A percentile compares a stretch with the other conserved stretches of the same genome.
Evolutionary conservation across 2,329 filamentous ascomycete species (phyloP).

Genomic region (Xylariaceae sp.): DNA sequence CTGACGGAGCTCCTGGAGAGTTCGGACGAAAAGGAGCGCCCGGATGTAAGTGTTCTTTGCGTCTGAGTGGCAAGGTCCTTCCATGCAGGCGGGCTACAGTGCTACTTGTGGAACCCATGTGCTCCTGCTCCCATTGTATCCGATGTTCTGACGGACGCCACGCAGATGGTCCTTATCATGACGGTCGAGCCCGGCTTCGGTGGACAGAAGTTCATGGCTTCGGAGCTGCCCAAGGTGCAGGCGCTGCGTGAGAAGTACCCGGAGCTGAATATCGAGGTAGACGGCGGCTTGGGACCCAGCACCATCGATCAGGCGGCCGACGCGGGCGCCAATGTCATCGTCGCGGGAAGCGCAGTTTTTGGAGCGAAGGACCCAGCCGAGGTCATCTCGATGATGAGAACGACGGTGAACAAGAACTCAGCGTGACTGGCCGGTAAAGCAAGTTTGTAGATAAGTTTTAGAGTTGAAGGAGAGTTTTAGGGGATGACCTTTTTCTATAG

Average conservation of each 20-base stretch:
- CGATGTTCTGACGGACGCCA: background rate
- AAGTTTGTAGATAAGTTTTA: too few relatives aligned
- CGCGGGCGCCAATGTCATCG: constrained; percentile 95
- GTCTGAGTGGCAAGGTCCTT: too few relatives aligned
- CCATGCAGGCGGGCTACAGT: too few relatives aligned
- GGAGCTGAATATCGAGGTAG: constrained; percentile 93
- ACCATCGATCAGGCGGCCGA: constrained; percentile 94
- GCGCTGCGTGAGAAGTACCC: constrained; percentile 81
- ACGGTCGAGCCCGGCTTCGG: constrained; percentile 97
- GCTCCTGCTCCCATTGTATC: background rate
- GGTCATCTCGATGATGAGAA: constrained; percentile 77
- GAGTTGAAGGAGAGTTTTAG: too few relatives aligned
- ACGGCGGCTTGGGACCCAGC: constrained; percentile 81
- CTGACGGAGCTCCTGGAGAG: constrained; percentile 85
- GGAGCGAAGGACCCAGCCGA: constrained; percentile 83
- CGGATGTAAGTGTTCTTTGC: constrained; percentile 67
- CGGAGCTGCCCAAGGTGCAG: constrained; percentile 88
- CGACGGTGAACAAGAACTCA: constrained; percentile 63
- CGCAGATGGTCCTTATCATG: constrained; percentile 96
- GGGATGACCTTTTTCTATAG: too few relatives aligned
- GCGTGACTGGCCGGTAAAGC: too few relatives aligned
- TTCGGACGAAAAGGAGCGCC: constrained; percentile 66
- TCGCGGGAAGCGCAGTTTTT: constrained; percentile 94
- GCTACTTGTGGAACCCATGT: too few relatives aligned
- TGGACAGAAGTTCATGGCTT: constrained; percentile 97